A percentile compares a stretch with the other conserved stretches of the same genome.
phyloP scores from a whole-genome alignment of 768 basidiomycete genomes.

The Serendipita sp. region DNA sequence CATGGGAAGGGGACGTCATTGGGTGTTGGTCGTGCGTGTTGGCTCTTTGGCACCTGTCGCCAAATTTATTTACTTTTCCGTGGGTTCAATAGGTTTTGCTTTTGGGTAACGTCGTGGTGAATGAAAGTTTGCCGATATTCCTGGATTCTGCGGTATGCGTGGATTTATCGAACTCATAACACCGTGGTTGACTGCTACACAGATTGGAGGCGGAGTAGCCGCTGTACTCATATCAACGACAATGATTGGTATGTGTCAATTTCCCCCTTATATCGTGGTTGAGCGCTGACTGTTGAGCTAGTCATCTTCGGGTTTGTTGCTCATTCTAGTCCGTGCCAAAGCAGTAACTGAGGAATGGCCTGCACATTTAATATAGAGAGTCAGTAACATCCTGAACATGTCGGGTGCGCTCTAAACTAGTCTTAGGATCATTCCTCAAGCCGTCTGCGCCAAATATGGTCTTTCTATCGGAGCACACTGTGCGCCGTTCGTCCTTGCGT shows the following conservation, averaged over 20 bases:
- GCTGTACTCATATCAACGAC: slow-evolving; percentile 67
- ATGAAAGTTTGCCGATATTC: slow-evolving; percentile 57
- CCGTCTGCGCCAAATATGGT: slow-evolving; percentile 63
- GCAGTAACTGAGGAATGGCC: slow-evolving; percentile 22
- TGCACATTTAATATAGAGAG: slow-evolving; percentile 28
- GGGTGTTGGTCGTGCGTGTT: slow-evolving; percentile 73
- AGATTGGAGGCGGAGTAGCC: slow-evolving; percentile 55
- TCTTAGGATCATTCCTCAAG: slow-evolving; percentile 52
- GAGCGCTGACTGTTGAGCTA: slow-evolving; percentile 15
- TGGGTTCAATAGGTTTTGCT: slow-evolving; percentile 50
- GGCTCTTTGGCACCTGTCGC: neutral
- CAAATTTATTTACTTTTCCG: slow-evolving; percentile 10
- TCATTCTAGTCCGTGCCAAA: neutral
- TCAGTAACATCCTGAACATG: slow-evolving; percentile 13
- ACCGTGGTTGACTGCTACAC: neutral
- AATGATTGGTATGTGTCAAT: slow-evolving; percentile 37
- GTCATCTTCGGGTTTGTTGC: slow-evolving; percentile 66
- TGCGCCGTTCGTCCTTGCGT: slow-evolving; percentile 51
- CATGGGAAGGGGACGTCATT: slow-evolving; percentile 58
- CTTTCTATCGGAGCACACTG: slow-evolving; percentile 66
- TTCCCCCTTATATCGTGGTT: too few relatives aligned
- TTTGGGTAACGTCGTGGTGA: slow-evolving; percentile 61
- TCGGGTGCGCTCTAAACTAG: slow-evolving; percentile 8
- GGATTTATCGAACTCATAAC: neutral
- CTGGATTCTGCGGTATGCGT: slow-evolving; percentile 9